Conservation (phyloP, 2,329 filamentous ascomycete genomes). For the Diplodia seriata region DNA sequence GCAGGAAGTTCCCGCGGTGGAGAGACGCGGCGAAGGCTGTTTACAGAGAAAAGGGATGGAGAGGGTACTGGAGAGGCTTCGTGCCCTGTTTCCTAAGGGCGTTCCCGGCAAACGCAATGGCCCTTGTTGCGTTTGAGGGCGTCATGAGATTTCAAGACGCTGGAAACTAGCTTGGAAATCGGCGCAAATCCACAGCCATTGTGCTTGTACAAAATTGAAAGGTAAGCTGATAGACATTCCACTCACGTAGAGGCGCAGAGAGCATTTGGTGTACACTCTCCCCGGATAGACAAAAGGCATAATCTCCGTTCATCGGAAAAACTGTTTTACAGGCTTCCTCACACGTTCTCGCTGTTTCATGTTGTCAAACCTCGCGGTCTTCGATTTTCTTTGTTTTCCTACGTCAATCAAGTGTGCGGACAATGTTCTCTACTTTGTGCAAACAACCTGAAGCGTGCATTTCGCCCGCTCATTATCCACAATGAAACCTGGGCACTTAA, state of each 20-base stretch:
- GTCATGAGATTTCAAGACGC: slow-evolving; percentile 69
- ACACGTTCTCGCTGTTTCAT: background rate
- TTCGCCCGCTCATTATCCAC: no score
- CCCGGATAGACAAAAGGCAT: background rate
- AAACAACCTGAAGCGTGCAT: background rate
- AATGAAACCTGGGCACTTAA: no score
- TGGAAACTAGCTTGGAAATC: background rate
- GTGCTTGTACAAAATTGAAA: background rate
- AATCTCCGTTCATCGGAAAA: background rate
- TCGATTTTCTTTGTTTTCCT: background rate
- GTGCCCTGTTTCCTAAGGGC: slow-evolving; percentile 91
- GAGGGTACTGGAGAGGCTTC: slow-evolving; percentile 90
- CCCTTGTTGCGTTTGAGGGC: slow-evolving; percentile 89
- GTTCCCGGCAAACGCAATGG: slow-evolving; percentile 95
- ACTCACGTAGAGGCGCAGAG: slow-evolving; percentile 2
- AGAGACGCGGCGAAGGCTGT: slow-evolving; percentile 78
- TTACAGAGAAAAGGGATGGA: slow-evolving; percentile 75
- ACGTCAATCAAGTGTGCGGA: no score
- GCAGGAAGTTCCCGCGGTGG: slow-evolving; percentile 75
- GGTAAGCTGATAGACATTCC: slow-evolving; percentile 11
- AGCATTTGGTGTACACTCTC: background rate
- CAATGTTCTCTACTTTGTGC: no score
- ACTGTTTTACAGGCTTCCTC: background rate
- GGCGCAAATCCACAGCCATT: background rate
- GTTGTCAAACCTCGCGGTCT: background rate